phyloP scores from a whole-genome alignment of 2,329 filamentous ascomycete species.

The Monilinia vaccinii-corymbosi region DNA sequence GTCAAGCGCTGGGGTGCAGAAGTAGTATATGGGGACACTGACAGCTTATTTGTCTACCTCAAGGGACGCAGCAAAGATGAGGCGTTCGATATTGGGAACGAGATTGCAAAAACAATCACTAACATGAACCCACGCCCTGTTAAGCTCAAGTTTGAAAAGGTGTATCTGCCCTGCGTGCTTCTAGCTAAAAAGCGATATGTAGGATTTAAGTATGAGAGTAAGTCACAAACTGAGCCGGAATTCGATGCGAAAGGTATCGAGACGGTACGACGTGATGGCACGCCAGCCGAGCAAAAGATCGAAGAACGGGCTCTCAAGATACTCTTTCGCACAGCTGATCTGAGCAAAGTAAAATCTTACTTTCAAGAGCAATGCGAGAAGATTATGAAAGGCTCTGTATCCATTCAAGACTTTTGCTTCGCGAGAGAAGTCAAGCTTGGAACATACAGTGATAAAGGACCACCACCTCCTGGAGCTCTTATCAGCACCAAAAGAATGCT shows the following conservation, averaged over 20 bases:
- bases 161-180: conserved; percentile 90
- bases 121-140: conserved; percentile 83
- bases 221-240: conserved; percentile 66
- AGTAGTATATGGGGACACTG: conserved; percentile 96
- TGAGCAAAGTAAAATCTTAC: conserved; percentile 80
- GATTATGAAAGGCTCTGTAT: conserved; percentile 82
- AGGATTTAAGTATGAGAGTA: conserved; percentile 88
- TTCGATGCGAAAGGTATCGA: conserved; percentile 99
- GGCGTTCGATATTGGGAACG: conserved; percentile 85
- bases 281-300: conserved; percentile 91
- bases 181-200: conserved; percentile 97
- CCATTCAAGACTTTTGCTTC: conserved; percentile 93
- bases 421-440: conserved; percentile 86
- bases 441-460: conserved; percentile 73
- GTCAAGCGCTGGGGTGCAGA: conserved; percentile 84
- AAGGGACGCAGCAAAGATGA: conserved; percentile 79
- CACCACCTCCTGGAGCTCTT: conserved; percentile 76
- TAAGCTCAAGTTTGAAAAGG: conserved; percentile 97
- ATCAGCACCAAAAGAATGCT: conserved; percentile 84
- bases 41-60: conserved; percentile 85
- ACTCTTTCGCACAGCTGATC: conserved; percentile 80
- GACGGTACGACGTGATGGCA: conserved; percentile 90
- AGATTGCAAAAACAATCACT: conserved; percentile 82
- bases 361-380: conserved; percentile 87
- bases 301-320: conserved; percentile 85